These are phyloP conservation scores for Collybia sordida DNA, from an alignment of 768 basidiomycete genomes.

Conservation along the genomic window DNA sequence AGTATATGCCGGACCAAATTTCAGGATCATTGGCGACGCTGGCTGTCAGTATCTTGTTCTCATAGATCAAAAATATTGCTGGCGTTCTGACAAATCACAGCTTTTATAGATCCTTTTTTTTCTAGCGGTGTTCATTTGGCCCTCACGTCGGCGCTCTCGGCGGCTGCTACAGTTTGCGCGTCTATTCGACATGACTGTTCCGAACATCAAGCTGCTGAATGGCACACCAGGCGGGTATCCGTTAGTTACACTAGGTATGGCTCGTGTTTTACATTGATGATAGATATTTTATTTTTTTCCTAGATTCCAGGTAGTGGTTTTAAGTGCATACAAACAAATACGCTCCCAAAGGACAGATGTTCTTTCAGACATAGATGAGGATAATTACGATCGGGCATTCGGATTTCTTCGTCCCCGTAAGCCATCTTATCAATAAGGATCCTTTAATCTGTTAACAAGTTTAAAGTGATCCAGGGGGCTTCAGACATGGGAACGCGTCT, in stretches of 20 bases:
- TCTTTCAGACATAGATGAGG: conserved; percentile 63
- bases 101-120: conserved; percentile 69
- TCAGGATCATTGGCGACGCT: conserved; percentile 66
- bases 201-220: conserved; percentile 45
- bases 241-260: conserved; percentile 57
- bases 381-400: conserved; percentile 72
- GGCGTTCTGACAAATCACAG: conserved; percentile 22
- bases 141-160: conserved; percentile 59
- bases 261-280: too few species aligned
- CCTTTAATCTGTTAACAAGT: not conserved
- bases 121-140: conserved; percentile 66
- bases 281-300: not conserved
- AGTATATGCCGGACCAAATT: conserved; percentile 51
- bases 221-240: conserved; percentile 56
- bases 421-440: conserved; percentile 8
- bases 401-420: conserved; percentile 59
- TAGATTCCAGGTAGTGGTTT: conserved; percentile 67
- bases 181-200: conserved; percentile 49
- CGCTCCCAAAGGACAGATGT: conserved; percentile 55
- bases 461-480: conserved; percentile 74
- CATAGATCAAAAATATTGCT: not conserved
- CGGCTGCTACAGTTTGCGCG: conserved; percentile 56
- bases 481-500: conserved; percentile 73
- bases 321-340: conserved; percentile 76
- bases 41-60: conserved; percentile 41